These are phyloP conservation scores for Tolypocladium amazonense DNA, from an alignment of 2,329 filamentous ascomycete genomes.

Conservation along the genomic window DNA sequence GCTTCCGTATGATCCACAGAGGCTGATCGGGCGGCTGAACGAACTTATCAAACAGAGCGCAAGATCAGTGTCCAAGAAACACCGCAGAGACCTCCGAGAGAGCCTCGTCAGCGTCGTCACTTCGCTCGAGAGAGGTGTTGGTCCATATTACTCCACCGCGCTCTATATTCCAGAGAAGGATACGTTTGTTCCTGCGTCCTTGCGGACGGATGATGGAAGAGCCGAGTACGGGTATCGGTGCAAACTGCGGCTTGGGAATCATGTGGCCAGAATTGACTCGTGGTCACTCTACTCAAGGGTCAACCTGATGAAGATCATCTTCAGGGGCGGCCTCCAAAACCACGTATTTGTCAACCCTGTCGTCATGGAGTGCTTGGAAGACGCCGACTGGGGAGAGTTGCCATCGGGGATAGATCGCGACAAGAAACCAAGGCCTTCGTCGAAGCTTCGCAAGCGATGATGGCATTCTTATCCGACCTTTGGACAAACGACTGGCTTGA, in stretches of 20 bases:
- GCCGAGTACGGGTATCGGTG: constrained; percentile 42
- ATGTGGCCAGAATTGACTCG: constrained; percentile 34
- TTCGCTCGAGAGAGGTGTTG: constrained; percentile 42
- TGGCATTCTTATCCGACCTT: not conserved
- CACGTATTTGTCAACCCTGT: constrained; percentile 27
- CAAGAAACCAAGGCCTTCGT: constrained; percentile 3
- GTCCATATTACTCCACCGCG: constrained; percentile 43
- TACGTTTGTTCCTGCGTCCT: constrained; percentile 29
- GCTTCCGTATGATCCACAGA: constrained; percentile 39
- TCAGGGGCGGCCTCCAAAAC: constrained; percentile 32
- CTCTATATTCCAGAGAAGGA: constrained; percentile 27
- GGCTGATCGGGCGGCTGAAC: constrained; percentile 34
- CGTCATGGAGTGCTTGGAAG: constrained; percentile 25
- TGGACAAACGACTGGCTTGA: not conserved
- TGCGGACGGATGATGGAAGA: constrained; percentile 29
- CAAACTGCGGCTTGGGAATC: constrained; percentile 36
- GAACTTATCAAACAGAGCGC: constrained; percentile 36
- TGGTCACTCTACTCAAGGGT: constrained; percentile 40
- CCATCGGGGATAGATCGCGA: constrained; percentile 3
- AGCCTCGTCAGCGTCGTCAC: constrained; percentile 41
- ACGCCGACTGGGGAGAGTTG: constrained; percentile 21
- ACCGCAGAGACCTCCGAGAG: constrained; percentile 35
- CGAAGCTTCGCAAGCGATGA: constrained; percentile 12
- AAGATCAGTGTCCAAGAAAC: constrained; percentile 38
- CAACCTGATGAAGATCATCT: constrained; percentile 35